Percentiles rank a stretch among this genome's conserved stretches.
phyloP scores from a whole-genome alignment of 768 basidiomycete species.

The Leccinum ochraceum region DNA sequence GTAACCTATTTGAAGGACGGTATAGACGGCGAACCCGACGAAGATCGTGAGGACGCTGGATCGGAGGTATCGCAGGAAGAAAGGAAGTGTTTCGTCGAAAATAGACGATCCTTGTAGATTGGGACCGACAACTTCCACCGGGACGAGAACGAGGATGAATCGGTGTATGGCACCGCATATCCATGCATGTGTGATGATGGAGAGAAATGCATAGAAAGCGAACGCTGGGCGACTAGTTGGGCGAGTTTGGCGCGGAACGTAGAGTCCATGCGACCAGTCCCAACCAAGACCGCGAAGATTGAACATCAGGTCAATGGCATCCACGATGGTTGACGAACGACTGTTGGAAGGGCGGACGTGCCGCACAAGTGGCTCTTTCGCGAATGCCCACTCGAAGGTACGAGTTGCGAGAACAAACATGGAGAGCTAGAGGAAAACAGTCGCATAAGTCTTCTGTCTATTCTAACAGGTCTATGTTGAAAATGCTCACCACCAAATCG shows the following conservation, averaged over 20 bases:
- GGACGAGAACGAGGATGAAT: slow-evolving; percentile 46
- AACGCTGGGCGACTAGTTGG: slow-evolving; percentile 41
- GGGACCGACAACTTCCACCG: slow-evolving; percentile 32
- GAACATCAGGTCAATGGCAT: slow-evolving; percentile 51
- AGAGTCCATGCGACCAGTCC: slow-evolving; percentile 49
- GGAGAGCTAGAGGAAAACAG: slow-evolving; percentile 4
- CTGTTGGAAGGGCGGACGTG: slow-evolving; percentile 7
- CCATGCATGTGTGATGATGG: slow-evolving; percentile 37
- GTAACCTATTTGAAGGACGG: slow-evolving; percentile 41
- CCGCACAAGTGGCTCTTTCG: slow-evolving; percentile 16
- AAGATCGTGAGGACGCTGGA: slow-evolving; percentile 45
- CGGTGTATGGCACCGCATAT: slow-evolving; percentile 48
- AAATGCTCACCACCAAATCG: slow-evolving; percentile 12
- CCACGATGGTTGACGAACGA: slow-evolving; percentile 15
- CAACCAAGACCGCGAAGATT: slow-evolving; percentile 62
- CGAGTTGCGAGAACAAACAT: slow-evolving; percentile 17
- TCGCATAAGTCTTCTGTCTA: not conserved
- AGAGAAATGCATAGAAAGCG: slow-evolving; percentile 34
- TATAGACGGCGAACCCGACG: slow-evolving; percentile 46
- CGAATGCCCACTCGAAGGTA: slow-evolving; percentile 20
- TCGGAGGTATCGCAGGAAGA: slow-evolving; percentile 30
- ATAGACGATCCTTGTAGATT: slow-evolving; percentile 29
- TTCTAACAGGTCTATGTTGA: not conserved
- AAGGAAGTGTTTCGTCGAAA: slow-evolving; percentile 34
- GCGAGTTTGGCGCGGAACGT: slow-evolving; percentile 40